Conservation (phyloP, 352 stramenopile species). For the Phytophthora sp. region DNA sequence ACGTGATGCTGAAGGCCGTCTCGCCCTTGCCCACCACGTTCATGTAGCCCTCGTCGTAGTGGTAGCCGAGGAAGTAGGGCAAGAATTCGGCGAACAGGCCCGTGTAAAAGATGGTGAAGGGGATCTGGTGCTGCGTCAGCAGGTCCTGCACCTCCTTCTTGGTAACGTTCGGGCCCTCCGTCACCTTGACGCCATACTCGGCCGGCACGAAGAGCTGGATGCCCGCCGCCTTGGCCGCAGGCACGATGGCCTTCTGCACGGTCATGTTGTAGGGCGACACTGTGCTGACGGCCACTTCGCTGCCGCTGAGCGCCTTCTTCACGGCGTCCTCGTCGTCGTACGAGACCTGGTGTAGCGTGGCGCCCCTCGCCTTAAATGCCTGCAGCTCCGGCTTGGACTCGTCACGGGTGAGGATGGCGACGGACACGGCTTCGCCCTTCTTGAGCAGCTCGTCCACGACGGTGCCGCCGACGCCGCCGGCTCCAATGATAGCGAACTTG, state of each 20-base stretch:
- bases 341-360: constrained; percentile 25
- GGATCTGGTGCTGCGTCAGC: constrained; percentile 32
- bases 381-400: constrained; percentile 30
- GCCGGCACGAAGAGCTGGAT: constrained; percentile 38
- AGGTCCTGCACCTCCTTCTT: constrained; percentile 33
- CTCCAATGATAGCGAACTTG: constrained; percentile 33
- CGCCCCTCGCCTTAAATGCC: constrained; percentile 35
- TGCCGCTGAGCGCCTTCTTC: constrained; percentile 29
- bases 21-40: constrained; percentile 31
- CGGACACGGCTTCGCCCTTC: constrained; percentile 10
- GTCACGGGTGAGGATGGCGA: constrained; percentile 37
- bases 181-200: constrained; percentile 27
- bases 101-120: constrained; percentile 32
- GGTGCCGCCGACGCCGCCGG: constrained; percentile 31
- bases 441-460: constrained; percentile 39
- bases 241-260: constrained; percentile 21
- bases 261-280: constrained; percentile 12
- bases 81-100: constrained; percentile 32
- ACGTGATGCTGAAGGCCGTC: constrained; percentile 29
- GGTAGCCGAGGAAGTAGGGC: constrained; percentile 18
- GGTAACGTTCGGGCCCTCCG: constrained; percentile 16
- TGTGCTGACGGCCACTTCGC: constrained; percentile 21
- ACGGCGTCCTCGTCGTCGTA: constrained; percentile 30
- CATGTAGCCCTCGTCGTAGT: constrained; percentile 29
- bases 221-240: constrained; percentile 28